A percentile compares a stretch with the other conserved stretches of the same genome.
phyloP scores from a whole-genome alignment of 2,329 filamentous ascomycete genomes.

The Coniochaeta ligniaria region DNA sequence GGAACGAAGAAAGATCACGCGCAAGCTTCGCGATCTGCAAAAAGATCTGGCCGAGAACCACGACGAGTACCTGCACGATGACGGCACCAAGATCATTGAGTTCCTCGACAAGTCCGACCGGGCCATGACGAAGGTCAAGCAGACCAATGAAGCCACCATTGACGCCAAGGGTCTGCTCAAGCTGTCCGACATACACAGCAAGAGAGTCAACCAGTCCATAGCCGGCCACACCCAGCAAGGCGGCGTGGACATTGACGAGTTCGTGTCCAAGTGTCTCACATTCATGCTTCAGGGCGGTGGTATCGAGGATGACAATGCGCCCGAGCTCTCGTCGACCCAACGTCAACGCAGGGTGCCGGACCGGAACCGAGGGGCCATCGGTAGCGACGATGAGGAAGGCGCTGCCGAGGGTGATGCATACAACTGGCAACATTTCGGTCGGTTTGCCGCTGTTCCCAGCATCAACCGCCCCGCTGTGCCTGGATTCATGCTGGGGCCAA shows the following conservation, averaged over 20 bases:
- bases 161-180: constrained; percentile 82
- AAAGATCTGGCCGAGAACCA: constrained; percentile 51
- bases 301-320: constrained; percentile 41
- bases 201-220: constrained; percentile 67
- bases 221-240: constrained; percentile 60
- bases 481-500: constrained; percentile 79
- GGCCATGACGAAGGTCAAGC: constrained; percentile 63
- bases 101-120: constrained; percentile 61
- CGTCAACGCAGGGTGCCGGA: constrained; percentile 32
- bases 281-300: constrained; percentile 71
- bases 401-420: constrained; percentile 68
- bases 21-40: constrained; percentile 60
- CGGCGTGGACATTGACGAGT: constrained; percentile 83
- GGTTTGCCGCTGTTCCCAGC: constrained; percentile 65
- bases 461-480: constrained; percentile 69
- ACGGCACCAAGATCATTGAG: constrained; percentile 57
- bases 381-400: constrained; percentile 56
- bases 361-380: constrained; percentile 27
- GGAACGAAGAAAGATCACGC: constrained; percentile 64
- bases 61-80: constrained; percentile 61
- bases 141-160: constrained; percentile 84
- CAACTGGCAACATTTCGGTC: constrained; percentile 81
- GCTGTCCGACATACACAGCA: constrained; percentile 72
- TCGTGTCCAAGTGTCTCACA: constrained; percentile 80
- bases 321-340: constrained; percentile 43